Base-by-base conservation (phyloP, 1,284 basidiomycete species). In the Apiotrichum veenhuisii region DNA sequence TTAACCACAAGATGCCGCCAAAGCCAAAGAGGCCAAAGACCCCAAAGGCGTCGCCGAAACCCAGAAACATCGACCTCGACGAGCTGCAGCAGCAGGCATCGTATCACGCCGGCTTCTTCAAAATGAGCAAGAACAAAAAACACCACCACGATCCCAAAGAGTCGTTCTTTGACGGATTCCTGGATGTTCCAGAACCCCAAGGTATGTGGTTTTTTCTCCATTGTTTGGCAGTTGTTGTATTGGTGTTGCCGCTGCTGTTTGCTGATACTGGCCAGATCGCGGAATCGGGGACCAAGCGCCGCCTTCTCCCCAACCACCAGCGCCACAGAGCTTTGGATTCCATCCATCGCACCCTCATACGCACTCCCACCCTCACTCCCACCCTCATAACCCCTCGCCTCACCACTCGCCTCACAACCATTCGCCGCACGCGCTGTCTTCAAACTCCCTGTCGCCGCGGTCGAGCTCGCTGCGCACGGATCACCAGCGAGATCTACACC, bases 261-360 rank as follows among this genome's bases (percentile, higher is more conserved):
- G 40, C 20, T 41, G 9, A 41, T 10, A 12, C 20, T 22, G 10
- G 3, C 20, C n/a, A 41, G 40, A 41, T 41, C 40, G 40, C 22
- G 40, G 37, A 38, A 38, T 38, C 37, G 17, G 10, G 40, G 17
- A 37, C 30, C 33, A 10, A 37, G 22, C 30, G 46, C 46, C 33
- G 10, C 33, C 45, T 30, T 34, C 45, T 22, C 30, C 33, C 4
- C 46, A 36, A 30, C 46, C 46, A 48, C 46, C 15, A n/a, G 34
- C 33, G 46, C 46, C 46, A 48, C 46, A 30, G 14, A 48, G 46
- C 22, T 48, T 36, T 48, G 18, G 33, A 48, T 48, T 48, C 46
- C 46, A 48, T 11, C 40, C 40, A 9, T 22, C 40, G 27, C 46
- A 30, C 20, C 30, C 45, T 15, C 15, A 18, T 25, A 30, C 46